phyloP scores from a whole-genome alignment of 75 land plant species.

The Gnetum montanum region DNA sequence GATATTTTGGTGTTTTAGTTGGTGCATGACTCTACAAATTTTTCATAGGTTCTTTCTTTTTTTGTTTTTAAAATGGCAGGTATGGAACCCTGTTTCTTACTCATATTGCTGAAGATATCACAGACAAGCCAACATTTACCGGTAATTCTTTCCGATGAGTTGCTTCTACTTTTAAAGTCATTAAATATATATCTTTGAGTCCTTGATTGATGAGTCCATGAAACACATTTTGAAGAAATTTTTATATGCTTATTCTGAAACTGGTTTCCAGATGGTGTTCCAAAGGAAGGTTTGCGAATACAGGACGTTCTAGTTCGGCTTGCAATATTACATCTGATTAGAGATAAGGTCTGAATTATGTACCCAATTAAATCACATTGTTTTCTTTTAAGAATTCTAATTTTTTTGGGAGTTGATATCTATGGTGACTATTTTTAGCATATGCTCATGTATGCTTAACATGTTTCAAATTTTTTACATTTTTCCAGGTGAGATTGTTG shows the following conservation, averaged over 20 bases:
- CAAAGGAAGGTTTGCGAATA: conserved; percentile 90
- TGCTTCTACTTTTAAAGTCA: too few relatives aligned
- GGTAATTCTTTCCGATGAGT: too few relatives aligned
- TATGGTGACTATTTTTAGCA: background rate
- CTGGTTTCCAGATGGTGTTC: conserved; percentile 77
- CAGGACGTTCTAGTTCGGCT: conserved; percentile 87
- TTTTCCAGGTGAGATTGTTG: conserved; percentile 37
- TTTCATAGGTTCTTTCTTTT: background rate
- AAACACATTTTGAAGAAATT: too few relatives aligned
- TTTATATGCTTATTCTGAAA: background rate
- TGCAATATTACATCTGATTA: conserved; percentile 49
- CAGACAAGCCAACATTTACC: conserved; percentile 57
- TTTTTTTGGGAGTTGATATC: background rate
- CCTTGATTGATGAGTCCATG: too few relatives aligned
- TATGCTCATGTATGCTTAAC: too few relatives aligned
- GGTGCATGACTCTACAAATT: background rate
- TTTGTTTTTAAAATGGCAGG: conserved; percentile 24
- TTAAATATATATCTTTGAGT: too few relatives aligned
- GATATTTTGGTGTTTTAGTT: too few relatives aligned
- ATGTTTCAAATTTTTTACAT: too few relatives aligned
- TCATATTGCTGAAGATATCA: conserved; percentile 75
- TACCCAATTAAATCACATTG: background rate
- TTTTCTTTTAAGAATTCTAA: background rate
- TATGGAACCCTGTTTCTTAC: conserved; percentile 76
- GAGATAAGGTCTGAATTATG: conserved; percentile 56